Conservation (phyloP, 805 yeast species). For the Myxozyma sirexii region DNA sequence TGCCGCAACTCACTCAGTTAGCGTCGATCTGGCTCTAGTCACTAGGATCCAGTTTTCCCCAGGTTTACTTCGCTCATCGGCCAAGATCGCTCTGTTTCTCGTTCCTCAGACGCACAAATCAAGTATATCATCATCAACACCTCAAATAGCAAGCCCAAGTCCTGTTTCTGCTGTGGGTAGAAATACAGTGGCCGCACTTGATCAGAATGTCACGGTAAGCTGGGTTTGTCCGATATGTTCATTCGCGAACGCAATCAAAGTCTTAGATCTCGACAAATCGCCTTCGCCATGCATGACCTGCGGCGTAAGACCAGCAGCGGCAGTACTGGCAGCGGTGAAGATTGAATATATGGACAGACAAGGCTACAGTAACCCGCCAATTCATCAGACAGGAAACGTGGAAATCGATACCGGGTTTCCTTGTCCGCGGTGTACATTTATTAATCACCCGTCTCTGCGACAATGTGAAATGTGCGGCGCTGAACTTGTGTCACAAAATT, state of each 20-base stretch:
- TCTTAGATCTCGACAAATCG: conserved; percentile 39
- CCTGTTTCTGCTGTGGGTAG: not conserved
- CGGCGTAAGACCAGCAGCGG: conserved; percentile 54
- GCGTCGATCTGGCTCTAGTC: conserved; percentile 51
- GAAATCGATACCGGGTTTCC: conserved; percentile 32
- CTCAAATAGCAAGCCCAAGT: not conserved
- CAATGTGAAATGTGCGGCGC: conserved; percentile 89
- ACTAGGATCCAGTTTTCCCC: conserved; percentile 34
- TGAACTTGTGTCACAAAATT: conserved; percentile 44
- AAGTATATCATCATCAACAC: not conserved
- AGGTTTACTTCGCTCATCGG: conserved; percentile 74
- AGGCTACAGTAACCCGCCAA: not conserved
- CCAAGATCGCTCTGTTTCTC: conserved; percentile 60
- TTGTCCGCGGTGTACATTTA: conserved; percentile 71
- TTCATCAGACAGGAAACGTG: conserved; percentile 6
- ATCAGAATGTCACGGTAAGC: conserved; percentile 35
- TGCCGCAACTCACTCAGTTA: conserved; percentile 50
- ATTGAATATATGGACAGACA: not conserved
- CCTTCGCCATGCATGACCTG: conserved; percentile 60
- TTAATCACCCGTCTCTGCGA: conserved; percentile 76
- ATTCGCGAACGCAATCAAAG: conserved; percentile 56
- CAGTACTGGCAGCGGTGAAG: conserved; percentile 15
- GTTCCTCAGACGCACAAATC: not conserved
- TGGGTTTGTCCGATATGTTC: conserved; percentile 94
- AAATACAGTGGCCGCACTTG: not conserved